Evolutionary conservation across 495 filamentous ascomycete species (phyloP).

Genomic region (Penicillium crystallinum): DNA sequence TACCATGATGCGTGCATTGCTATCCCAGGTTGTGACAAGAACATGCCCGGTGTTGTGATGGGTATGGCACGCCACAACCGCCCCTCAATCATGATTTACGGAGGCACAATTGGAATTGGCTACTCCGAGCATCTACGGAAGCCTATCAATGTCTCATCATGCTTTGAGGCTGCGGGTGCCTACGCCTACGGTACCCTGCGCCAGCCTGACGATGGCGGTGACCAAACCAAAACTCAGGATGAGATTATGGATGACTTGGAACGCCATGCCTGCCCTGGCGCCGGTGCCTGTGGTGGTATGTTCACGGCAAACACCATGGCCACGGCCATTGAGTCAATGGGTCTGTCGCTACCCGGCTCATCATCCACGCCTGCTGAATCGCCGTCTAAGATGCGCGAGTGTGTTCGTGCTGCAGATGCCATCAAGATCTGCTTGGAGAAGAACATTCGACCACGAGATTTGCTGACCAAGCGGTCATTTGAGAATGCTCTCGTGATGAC

Average conservation of each 20-base stretch:
- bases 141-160: constrained; percentile 82
- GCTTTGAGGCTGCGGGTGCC: constrained; percentile 90
- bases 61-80: constrained; percentile 86
- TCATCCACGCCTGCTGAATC: constrained; percentile 84
- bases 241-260: constrained; percentile 88
- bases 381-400: constrained; percentile 89
- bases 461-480: constrained; percentile 80
- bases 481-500: constrained; percentile 92
- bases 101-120: constrained; percentile 83
- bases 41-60: constrained; percentile 92
- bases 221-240: constrained; percentile 57
- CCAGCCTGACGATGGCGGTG: constrained; percentile 52
- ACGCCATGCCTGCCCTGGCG: constrained; percentile 78
- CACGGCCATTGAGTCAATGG: constrained; percentile 94
- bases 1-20: constrained; percentile 92
- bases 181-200: constrained; percentile 66
- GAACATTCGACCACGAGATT: constrained; percentile 77
- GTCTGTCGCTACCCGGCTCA: constrained; percentile 81
- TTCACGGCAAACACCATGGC: constrained; percentile 99
- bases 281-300: constrained; percentile 94
- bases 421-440: constrained; percentile 83
- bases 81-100: constrained; percentile 80
- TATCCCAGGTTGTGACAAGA: constrained; percentile 97
- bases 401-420: constrained; percentile 76
- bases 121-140: constrained; percentile 72